Conservation (phyloP, 164 flowering plant genomes). For the Aristolochia californica region DNA sequence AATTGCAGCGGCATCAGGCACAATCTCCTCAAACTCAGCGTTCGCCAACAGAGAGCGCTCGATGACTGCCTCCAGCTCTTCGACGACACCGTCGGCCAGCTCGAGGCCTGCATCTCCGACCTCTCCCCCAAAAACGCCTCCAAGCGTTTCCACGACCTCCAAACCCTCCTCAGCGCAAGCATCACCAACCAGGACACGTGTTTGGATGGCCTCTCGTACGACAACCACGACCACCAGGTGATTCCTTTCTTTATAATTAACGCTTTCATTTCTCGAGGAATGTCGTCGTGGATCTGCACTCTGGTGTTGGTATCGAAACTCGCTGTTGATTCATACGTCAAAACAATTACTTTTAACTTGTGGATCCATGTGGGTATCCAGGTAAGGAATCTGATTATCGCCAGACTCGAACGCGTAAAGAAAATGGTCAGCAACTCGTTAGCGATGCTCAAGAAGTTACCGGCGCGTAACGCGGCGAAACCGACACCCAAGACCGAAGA, state of each 20-base stretch:
- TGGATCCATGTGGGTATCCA: constrained; percentile 16
- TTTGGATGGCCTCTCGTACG: constrained; percentile 61
- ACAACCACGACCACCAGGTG: neutral
- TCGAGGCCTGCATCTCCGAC: constrained; percentile 27
- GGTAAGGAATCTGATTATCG: neutral
- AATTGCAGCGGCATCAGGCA: constrained; percentile 35
- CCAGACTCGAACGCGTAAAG: constrained; percentile 20
- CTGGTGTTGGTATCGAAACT: constrained; percentile 28
- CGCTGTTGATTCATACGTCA: constrained; percentile 46
- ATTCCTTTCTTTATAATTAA: too few relatives aligned
- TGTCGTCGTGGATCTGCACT: constrained; percentile 53
- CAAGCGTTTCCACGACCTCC: constrained; percentile 28
- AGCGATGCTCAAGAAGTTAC: constrained; percentile 29
- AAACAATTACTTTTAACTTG: constrained; percentile 39
- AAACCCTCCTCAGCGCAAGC: constrained; percentile 64
- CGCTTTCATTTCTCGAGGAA: too few relatives aligned
- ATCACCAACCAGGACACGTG: constrained; percentile 86
- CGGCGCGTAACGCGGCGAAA: neutral
- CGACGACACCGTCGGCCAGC: constrained; percentile 35
- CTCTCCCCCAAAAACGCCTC: constrained; percentile 18
- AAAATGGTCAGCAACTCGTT: constrained; percentile 62
- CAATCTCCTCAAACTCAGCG: constrained; percentile 17
- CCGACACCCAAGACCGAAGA: neutral
- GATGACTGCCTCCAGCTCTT: constrained; percentile 73
- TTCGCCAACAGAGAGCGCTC: constrained; percentile 35